These are phyloP conservation scores for Cephaloascus albidus DNA, from an alignment of 805 yeast genomes.

Conservation along the genomic window DNA sequence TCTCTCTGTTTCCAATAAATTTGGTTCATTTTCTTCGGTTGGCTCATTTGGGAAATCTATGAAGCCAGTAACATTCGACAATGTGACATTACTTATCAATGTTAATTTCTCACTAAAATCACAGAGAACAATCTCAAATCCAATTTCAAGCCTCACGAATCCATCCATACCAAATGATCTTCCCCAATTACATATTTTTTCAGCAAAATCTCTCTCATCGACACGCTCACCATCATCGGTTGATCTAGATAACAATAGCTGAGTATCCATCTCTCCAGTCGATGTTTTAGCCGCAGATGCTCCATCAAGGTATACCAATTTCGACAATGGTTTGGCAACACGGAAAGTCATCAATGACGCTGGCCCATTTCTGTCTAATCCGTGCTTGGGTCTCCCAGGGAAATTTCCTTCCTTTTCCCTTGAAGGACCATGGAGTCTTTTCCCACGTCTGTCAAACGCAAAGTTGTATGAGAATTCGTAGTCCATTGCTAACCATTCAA, in stretches of 20 bases:
- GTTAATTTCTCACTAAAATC: conserved; percentile 42
- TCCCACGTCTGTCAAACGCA: conserved; percentile 13
- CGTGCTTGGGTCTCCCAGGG: background rate
- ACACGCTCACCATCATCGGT: conserved; percentile 12
- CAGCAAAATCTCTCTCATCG: conserved; percentile 37
- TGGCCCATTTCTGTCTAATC: background rate
- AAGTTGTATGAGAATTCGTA: conserved; percentile 50
- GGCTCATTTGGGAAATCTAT: conserved; percentile 24
- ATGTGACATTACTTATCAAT: conserved; percentile 34
- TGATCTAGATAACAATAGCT: conserved; percentile 27
- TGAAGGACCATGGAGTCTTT: background rate
- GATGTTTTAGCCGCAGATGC: conserved; percentile 55
- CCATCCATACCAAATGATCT: conserved; percentile 48
- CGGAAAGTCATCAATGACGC: conserved; percentile 33
- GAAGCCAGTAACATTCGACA: conserved; percentile 23
- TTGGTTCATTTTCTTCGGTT: conserved; percentile 1
- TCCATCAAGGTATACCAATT: conserved; percentile 49
- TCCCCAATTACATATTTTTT: conserved; percentile 48
- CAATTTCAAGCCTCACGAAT: conserved; percentile 45
- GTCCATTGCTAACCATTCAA: conserved; percentile 62
- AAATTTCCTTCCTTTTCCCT: background rate
- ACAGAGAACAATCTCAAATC: conserved; percentile 54
- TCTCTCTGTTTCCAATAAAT: conserved; percentile 7
- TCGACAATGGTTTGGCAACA: conserved; percentile 36
- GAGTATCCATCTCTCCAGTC: conserved; percentile 58